These are phyloP conservation scores for Discostella stelligera DNA, from an alignment of 352 stramenopile genomes.

Conservation along the genomic window DNA sequence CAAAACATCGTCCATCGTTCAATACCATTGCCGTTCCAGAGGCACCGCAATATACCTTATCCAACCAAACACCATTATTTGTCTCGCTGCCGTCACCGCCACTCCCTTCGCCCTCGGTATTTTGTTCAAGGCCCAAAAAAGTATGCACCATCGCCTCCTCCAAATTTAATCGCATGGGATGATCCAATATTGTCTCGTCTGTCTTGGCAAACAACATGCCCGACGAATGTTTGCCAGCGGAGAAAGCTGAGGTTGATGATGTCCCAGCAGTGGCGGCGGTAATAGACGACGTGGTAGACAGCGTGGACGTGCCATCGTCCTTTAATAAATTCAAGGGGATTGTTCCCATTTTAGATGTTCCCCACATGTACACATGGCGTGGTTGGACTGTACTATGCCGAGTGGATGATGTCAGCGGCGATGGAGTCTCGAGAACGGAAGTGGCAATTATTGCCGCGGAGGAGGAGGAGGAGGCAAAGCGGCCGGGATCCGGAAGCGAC, in stretches of 20 bases:
- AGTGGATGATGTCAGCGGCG: neutral
- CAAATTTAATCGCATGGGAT: conserved; percentile 42
- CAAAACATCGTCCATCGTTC: conserved; percentile 52
- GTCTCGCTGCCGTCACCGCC: neutral
- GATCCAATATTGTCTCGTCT: conserved; percentile 31
- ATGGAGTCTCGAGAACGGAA: neutral
- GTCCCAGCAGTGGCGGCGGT: too few relatives aligned
- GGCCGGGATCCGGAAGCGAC: too few relatives aligned
- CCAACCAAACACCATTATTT: conserved; percentile 10
- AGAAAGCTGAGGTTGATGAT: neutral
- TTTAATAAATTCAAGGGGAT: conserved; percentile 36
- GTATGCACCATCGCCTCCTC: conserved; percentile 3
- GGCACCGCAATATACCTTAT: conserved; percentile 59
- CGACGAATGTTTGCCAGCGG: neutral
- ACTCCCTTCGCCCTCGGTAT: neutral
- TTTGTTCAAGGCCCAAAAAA: neutral
- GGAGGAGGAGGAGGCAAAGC: neutral
- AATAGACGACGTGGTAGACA: neutral
- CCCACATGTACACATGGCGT: conserved; percentile 64
- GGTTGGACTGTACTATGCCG: neutral
- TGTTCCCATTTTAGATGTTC: conserved; percentile 52
- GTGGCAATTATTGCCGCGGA: conserved; percentile 2
- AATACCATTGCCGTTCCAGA: conserved; percentile 56
- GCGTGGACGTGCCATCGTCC: neutral
- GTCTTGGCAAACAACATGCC: conserved; percentile 31